Evolutionary conservation across 1,284 basidiomycete species (phyloP).

Genomic region (Leccinum griseonigrum): DNA sequence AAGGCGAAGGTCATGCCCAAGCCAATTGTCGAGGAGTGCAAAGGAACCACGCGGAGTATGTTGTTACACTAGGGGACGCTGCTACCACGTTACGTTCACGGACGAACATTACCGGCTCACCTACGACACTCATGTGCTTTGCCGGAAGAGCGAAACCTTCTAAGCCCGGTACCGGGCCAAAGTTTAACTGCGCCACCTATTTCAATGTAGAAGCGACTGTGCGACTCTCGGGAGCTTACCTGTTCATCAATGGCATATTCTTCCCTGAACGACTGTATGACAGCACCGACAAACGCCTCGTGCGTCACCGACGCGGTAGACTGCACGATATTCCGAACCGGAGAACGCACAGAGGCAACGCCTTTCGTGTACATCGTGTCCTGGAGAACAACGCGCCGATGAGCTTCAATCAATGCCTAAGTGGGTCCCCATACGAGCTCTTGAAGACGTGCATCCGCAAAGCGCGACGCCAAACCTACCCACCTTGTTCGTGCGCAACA

Average conservation of each 20-base stretch:
- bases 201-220: background rate
- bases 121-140: too few species aligned
- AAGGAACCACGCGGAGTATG: too few species aligned
- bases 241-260: conserved; percentile 58
- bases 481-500: conserved; percentile 74
- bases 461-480: conserved; percentile 13
- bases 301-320: conserved; percentile 60
- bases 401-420: background rate
- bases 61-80: too few species aligned
- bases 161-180: too few species aligned
- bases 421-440: background rate
- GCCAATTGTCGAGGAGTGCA: too few species aligned
- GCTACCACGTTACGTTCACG: too few species aligned
- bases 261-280: conserved; percentile 68
- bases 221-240: conserved; percentile 27
- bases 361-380: conserved; percentile 81
- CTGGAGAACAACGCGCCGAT: conserved; percentile 35
- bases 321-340: conserved; percentile 81
- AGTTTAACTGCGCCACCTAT: conserved; percentile 14
- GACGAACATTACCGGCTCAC: too few species aligned
- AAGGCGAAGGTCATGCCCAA: too few species aligned
- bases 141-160: too few species aligned
- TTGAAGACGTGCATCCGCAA: background rate
- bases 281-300: conserved; percentile 67
- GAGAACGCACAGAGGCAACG: conserved; percentile 89